phyloP scores from a whole-genome alignment of 2,329 filamentous ascomycete genomes.

The Clarireedia homoeocarpa region DNA sequence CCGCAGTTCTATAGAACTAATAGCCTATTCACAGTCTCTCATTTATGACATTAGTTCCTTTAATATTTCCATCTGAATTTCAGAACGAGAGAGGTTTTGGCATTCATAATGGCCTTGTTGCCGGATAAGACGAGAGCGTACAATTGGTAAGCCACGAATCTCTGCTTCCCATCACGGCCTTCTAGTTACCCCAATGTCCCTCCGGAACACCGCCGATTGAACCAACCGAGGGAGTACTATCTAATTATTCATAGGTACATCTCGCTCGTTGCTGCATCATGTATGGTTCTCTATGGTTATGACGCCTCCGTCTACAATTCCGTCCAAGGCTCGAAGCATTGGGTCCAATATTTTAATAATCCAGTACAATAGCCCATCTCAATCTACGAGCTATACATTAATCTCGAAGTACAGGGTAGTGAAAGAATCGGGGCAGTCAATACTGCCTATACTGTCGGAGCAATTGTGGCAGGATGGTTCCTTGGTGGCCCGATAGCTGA shows the following conservation, averaged over 20 bases:
- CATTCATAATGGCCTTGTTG: background rate
- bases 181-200: background rate
- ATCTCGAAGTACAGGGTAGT: conserved; percentile 15
- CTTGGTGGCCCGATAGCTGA: conserved; percentile 55
- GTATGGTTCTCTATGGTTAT: conserved; percentile 70
- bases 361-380: conserved; percentile 11
- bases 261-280: conserved; percentile 59
- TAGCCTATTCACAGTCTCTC: background rate
- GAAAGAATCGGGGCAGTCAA: conserved; percentile 51
- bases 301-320: conserved; percentile 70
- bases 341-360: conserved; percentile 53
- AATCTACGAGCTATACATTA: background rate
- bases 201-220: background rate
- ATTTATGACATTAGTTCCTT: background rate
- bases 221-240: background rate
- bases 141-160: conserved; percentile 1
- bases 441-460: conserved; percentile 63
- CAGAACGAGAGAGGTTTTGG: background rate
- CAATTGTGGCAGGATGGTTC: conserved; percentile 61
- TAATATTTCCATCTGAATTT: background rate
- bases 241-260: conserved; percentile 46
- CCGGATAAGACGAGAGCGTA: conserved; percentile 1
- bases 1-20: too few relatives aligned
- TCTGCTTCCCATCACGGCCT: background rate
- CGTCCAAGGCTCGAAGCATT: conserved; percentile 58